Base-by-base conservation (phyloP, 2,329 filamentous ascomycete species). In the Phoma sp. region DNA sequence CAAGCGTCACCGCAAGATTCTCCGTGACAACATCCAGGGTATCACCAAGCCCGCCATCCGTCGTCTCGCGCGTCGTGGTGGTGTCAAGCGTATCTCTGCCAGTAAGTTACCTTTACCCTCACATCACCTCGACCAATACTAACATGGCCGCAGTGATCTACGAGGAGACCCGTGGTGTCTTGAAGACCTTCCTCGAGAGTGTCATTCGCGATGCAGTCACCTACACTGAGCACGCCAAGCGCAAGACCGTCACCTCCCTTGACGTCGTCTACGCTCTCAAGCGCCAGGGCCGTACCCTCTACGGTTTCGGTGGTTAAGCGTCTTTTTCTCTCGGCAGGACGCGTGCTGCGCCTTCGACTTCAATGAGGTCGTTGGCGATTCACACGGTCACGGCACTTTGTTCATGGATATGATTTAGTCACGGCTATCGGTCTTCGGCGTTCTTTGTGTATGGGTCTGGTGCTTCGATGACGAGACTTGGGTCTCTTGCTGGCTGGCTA, bases 251-350 rank as follows among this genome's bases (percentile, higher is more conserved):
- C 77, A 90, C 84, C 43, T 86, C 84, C 5, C 83, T 87, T 60
- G 85, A 87, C 67, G 84, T 87, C 32, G 84, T 87, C 75, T 85
- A 86, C 69, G 83, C 82, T 47, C 77, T 85, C 63, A 85, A 87
- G 82, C 80, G 85, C 73, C 85, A 87, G 77, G 85, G 85, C 73
- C 83, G 89, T 64, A 78, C 90, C 75, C 88, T 93, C 65, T 93
- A 93, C 84, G 90, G 90, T 83, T 93, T 93, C 85, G 90, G 90
- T 84, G 90, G 90, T 85, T 93, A 91, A 87, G 63, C 71, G 62
- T 46, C 55, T 59, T 59, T 37, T 38, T 48, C 65, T 65, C 60
- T 65, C 59, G 60, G 55, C 38, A 43, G 33, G 51, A 53, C 51
- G 51, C 51, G 51, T 53, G 51, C 51, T 53, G 51, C 51, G 51